These are phyloP conservation scores for Hippophae tibetana DNA, from an alignment of 306 rosid genomes.

Conservation along the genomic window DNA sequence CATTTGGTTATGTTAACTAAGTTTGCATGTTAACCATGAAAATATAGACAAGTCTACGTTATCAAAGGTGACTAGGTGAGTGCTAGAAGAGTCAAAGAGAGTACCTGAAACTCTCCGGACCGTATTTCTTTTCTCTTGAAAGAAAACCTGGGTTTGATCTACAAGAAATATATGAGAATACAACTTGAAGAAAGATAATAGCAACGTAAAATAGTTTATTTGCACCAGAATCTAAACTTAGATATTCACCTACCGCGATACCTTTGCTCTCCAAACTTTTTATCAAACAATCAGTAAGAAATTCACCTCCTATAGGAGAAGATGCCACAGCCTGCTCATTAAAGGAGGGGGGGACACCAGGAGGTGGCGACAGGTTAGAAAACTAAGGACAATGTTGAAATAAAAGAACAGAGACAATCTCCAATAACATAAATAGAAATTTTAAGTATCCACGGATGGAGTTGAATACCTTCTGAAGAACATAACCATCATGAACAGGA, in stretches of 20 bases:
- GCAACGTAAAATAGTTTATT: conserved; percentile 4
- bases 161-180: conserved; percentile 11
- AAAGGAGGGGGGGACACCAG: conserved; percentile 13
- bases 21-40: too few relatives aligned
- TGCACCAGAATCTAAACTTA: conserved; percentile 13
- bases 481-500: conserved; percentile 97
- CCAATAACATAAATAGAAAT: too few relatives aligned
- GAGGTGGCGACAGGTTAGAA: conserved; percentile 2
- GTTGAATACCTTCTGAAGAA: conserved; percentile 76
- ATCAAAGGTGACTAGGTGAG: not conserved
- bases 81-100: conserved; percentile 8
- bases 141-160: conserved; percentile 88
- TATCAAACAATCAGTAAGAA: conserved; percentile 87
- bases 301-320: conserved; percentile 93
- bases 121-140: conserved; percentile 94
- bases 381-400: not conserved
- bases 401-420: too few relatives aligned
- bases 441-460: too few relatives aligned
- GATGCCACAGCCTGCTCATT: conserved; percentile 76
- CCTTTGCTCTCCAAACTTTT: conserved; percentile 99
- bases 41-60: too few relatives aligned
- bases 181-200: not conserved
- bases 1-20: too few relatives aligned
- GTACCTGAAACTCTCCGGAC: conserved; percentile 95
- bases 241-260: conserved; percentile 48